phyloP scores from a whole-genome alignment of 345 rosid genomes.

The Microcos paniculata region DNA sequence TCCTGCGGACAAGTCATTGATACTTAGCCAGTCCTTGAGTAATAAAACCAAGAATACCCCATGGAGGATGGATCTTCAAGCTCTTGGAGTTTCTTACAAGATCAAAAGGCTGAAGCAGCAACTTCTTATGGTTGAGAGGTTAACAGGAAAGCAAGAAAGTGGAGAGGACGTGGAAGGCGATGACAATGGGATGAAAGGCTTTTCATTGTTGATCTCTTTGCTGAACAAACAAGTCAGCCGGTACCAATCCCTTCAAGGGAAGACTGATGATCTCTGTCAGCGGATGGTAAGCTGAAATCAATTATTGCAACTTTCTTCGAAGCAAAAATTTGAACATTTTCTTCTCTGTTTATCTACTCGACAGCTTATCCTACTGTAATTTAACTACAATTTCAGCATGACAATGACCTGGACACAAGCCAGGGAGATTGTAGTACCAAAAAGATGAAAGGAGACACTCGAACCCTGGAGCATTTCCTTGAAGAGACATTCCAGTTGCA shows the following conservation, averaged over 20 bases:
- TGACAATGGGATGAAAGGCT: constrained; percentile 38
- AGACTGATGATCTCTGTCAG: constrained; percentile 82
- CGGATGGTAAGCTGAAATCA: constrained; percentile 57
- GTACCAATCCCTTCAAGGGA: constrained; percentile 86
- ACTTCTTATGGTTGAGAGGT: constrained; percentile 78
- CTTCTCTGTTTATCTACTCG: not conserved
- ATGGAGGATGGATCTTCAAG: constrained; percentile 89
- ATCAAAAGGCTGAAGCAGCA: constrained; percentile 92
- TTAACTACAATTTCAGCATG: constrained; percentile 45
- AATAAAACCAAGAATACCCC: constrained; percentile 37
- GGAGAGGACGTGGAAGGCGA: constrained; percentile 35
- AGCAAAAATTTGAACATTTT: not conserved
- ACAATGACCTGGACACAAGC: constrained; percentile 33
- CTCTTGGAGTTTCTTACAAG: constrained; percentile 93
- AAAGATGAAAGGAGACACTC: constrained; percentile 47
- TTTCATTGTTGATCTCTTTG: constrained; percentile 52
- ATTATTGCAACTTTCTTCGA: not conserved
- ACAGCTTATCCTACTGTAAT: too few relatives aligned
- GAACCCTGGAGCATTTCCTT: constrained; percentile 62
- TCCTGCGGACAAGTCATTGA: constrained; percentile 24
- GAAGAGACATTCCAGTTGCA: constrained; percentile 91
- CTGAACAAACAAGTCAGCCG: constrained; percentile 77
- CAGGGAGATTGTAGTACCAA: constrained; percentile 25
- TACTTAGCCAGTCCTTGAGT: constrained; percentile 28
- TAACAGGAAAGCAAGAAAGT: constrained; percentile 62